Conservation (phyloP, 768 basidiomycete genomes). For the Amanita rimosa region DNA sequence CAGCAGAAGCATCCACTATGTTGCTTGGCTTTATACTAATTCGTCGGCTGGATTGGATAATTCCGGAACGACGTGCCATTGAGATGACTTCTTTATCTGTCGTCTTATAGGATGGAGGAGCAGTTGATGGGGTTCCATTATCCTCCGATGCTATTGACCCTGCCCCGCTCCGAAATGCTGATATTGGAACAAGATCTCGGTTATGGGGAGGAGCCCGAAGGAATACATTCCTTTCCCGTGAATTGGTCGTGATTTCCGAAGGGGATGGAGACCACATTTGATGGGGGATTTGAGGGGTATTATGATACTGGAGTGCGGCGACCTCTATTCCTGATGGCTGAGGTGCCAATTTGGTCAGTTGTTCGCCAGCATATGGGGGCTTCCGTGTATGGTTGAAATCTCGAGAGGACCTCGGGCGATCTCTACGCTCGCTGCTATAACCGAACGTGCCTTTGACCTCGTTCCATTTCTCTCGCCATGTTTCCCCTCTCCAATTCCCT, state of each 20-base stretch:
- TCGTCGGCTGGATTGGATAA: not conserved
- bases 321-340: not conserved
- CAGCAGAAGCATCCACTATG: conserved; percentile 13
- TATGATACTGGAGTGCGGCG: conserved; percentile 8
- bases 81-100: conserved; percentile 8
- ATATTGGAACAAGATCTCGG: conserved; percentile 1
- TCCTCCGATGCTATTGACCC: conserved; percentile 10
- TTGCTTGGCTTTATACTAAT: not conserved
- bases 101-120: conserved; percentile 15
- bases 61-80: not conserved
- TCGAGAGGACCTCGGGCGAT: not conserved
- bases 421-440: not conserved
- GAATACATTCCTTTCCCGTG: conserved; percentile 6
- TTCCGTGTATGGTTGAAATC: not conserved
- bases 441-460: conserved; percentile 36
- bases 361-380: not conserved
- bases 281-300: conserved; percentile 19
- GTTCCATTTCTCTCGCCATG: conserved; percentile 78
- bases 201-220: conserved; percentile 6
- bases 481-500: conserved; percentile 67
- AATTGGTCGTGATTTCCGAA: conserved; percentile 9
- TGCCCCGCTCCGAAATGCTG: not conserved
- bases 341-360: not conserved
- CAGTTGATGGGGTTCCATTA: conserved; percentile 10
- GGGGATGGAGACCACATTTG: conserved; percentile 2